phyloP scores from a whole-genome alignment of 2,329 filamentous ascomycete species.

The Ustulina deusta region DNA sequence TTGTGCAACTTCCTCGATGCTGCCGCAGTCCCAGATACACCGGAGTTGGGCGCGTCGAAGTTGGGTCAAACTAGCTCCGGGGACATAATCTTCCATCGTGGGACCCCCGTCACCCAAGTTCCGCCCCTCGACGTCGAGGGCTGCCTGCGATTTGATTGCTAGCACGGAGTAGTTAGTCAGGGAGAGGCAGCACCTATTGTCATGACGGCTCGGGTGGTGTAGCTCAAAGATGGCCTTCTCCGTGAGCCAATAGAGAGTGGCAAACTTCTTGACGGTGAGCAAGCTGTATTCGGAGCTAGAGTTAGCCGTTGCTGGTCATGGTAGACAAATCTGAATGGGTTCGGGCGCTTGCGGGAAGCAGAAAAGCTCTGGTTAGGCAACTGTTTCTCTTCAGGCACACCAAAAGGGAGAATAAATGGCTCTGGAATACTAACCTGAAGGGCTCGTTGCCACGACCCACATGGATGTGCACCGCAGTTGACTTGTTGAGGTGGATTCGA shows the following conservation, averaged over 20 bases:
- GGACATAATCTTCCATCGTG: slow-evolving; percentile 37
- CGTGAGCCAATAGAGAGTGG: slow-evolving; percentile 40
- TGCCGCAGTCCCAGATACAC: slow-evolving; percentile 39
- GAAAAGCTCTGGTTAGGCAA: not conserved
- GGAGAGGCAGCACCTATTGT: slow-evolving; percentile 26
- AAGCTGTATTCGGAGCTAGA: slow-evolving; percentile 31
- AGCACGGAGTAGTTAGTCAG: slow-evolving; percentile 35
- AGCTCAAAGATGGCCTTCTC: slow-evolving; percentile 41
- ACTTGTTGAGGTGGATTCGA: slow-evolving; percentile 44
- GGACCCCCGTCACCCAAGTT: not conserved
- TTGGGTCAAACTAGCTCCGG: not conserved
- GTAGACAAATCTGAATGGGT: not conserved
- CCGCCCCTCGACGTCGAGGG: not conserved
- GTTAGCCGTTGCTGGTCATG: not conserved
- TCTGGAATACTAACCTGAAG: slow-evolving; percentile 34
- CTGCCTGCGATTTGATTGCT: not conserved
- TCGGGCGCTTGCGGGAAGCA: not conserved
- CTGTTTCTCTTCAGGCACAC: not conserved
- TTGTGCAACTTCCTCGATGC: slow-evolving; percentile 36
- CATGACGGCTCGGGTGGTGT: slow-evolving; percentile 45
- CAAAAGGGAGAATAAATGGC: not conserved
- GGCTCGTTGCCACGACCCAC: slow-evolving; percentile 46
- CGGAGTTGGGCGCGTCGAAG: slow-evolving; percentile 27
- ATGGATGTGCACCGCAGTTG: slow-evolving; percentile 45
- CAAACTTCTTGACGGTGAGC: slow-evolving; percentile 45